Evolutionary conservation across 768 basidiomycete species (phyloP).

Genomic region (Psilocybe azurescens): DNA sequence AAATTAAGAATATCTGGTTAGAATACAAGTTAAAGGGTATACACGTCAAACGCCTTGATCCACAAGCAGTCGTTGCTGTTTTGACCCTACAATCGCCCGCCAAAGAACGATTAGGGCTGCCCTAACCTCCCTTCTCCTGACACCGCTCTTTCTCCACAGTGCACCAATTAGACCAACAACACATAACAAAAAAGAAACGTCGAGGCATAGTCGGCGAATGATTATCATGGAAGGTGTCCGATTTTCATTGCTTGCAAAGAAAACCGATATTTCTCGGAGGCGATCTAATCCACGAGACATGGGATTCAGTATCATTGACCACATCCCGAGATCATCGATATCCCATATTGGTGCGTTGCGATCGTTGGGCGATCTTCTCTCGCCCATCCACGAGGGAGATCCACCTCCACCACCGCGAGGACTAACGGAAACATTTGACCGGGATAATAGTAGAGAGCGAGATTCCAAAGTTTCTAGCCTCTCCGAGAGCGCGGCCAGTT

Average conservation of each 20-base stretch:
- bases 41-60: conserved; percentile 51
- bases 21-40: conserved; percentile 9
- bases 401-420: conserved; percentile 38
- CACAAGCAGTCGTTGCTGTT: conserved; percentile 47
- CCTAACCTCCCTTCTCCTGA: conserved; percentile 70
- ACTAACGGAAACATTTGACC: conserved; percentile 45
- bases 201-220: conserved; percentile 76
- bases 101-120: conserved; percentile 71
- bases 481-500: conserved; percentile 82
- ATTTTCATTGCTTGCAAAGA: conserved; percentile 64
- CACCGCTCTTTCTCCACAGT: conserved; percentile 72
- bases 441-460: conserved; percentile 42
- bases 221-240: conserved; percentile 72
- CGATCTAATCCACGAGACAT: conserved; percentile 54
- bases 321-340: conserved; percentile 83
- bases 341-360: conserved; percentile 58
- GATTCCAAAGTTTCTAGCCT: conserved; percentile 76
- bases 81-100: conserved; percentile 70
- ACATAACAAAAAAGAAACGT: conserved; percentile 75
- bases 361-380: conserved; percentile 47
- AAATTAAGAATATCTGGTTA: conserved; percentile 9
- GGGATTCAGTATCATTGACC: conserved; percentile 76
- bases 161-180: conserved; percentile 61
- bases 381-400: conserved; percentile 41
- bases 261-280: conserved; percentile 55